A percentile compares a stretch with the other conserved stretches of the same genome.
Conservation (phyloP, 192 early-diverging fungal species). For the Piromyces finnis region DNA sequence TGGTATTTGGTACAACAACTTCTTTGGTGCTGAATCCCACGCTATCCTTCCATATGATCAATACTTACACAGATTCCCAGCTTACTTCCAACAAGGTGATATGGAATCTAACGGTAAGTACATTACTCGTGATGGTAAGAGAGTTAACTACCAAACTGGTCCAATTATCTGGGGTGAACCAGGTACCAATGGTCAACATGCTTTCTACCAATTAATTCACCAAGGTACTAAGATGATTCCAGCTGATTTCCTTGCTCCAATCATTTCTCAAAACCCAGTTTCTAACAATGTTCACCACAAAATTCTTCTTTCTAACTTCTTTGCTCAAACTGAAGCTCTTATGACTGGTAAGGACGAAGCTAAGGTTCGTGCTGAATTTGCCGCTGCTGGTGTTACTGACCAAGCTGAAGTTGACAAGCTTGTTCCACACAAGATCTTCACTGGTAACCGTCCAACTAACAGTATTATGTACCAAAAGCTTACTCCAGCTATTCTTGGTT, state of each 20-base stretch:
- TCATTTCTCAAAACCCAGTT: constrained; percentile 86
- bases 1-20: constrained; percentile 99
- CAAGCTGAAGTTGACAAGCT: constrained; percentile 24
- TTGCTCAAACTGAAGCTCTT: constrained; percentile 95
- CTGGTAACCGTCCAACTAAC: constrained; percentile 94
- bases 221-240: constrained; percentile 92
- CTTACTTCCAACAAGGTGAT: constrained; percentile 97
- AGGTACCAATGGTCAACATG: constrained; percentile 98
- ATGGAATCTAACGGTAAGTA: constrained; percentile 99
- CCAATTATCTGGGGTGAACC: constrained; percentile 99
- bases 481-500: constrained; percentile 73
- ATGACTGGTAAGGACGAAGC: constrained; percentile 79
- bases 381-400: constrained; percentile 27
- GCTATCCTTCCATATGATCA: constrained; percentile 97
- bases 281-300: constrained; percentile 70
- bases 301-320: constrained; percentile 96
- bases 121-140: constrained; percentile 59
- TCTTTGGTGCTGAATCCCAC: constrained; percentile 81
- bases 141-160: constrained; percentile 71
- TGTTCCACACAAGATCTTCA: constrained; percentile 91
- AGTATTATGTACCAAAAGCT: constrained; percentile 85
- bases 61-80: constrained; percentile 93
- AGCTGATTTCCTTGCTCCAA: constrained; percentile 88
- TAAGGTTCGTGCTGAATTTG: constrained; percentile 62
- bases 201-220: constrained; percentile 99